phyloP scores from a whole-genome alignment of 148 eudicot species.

The Nepenthes mirabilis region DNA sequence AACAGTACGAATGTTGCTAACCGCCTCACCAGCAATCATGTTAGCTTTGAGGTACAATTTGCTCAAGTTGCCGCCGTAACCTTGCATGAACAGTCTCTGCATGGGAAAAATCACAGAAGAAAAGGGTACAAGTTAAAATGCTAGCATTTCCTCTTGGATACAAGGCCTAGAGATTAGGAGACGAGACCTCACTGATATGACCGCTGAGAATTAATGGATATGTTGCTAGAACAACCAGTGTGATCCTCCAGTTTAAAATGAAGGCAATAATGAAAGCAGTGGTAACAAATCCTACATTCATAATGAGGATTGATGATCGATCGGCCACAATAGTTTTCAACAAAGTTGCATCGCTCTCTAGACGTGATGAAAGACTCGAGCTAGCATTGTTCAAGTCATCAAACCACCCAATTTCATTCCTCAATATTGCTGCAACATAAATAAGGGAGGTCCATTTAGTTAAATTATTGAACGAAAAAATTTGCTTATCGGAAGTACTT shows the following conservation, averaged over 20 bases:
- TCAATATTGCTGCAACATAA: conserved; percentile 59
- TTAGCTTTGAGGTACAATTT: neutral
- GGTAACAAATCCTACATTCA: neutral
- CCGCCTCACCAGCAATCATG: conserved; percentile 50
- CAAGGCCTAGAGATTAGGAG: conserved; percentile 4
- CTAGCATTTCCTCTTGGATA: neutral
- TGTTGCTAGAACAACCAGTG: conserved; percentile 62
- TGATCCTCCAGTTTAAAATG: neutral
- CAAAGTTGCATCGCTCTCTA: conserved; percentile 27
- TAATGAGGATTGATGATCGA: neutral
- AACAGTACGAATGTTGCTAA: conserved; percentile 54
- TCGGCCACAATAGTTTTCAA: neutral
- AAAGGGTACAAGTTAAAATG: neutral
- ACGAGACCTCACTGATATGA: conserved; percentile 67
- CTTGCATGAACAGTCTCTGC: neutral
- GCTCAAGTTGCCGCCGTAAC: neutral
- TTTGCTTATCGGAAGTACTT: conserved; percentile 20
- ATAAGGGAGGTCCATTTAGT: neutral
- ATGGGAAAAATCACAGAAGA: neutral
- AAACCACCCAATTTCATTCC: conserved; percentile 90
- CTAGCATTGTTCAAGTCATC: conserved; percentile 68
- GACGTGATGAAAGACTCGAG: conserved; percentile 63
- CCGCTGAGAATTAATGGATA: conserved; percentile 78
- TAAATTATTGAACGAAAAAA: neutral
- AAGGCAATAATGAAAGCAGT: neutral